Percentiles rank a stretch among this genome's conserved stretches.
Evolutionary conservation across 495 filamentous ascomycete species (phyloP).

Genomic region (Neurospora sp.): DNA sequence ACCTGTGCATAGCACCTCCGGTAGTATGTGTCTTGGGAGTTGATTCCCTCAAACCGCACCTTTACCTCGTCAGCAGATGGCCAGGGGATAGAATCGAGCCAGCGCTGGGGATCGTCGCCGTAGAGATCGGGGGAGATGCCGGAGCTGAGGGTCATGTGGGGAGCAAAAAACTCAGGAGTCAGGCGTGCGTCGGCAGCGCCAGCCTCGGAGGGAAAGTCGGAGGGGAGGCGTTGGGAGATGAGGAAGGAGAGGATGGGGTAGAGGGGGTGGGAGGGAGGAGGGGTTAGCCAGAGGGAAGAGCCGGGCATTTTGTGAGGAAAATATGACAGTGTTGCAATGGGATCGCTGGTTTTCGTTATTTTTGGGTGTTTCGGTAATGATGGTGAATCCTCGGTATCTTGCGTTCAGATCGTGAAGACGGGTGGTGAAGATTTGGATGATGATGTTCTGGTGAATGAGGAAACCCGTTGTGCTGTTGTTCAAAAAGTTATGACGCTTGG

Average conservation of each 20-base stretch:
- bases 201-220: constrained; percentile 13
- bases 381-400: not conserved
- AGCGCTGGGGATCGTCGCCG: constrained; percentile 12
- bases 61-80: not conserved
- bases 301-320: constrained; percentile 11
- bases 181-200: constrained; percentile 1
- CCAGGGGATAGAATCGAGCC: constrained; percentile 15
- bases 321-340: not conserved
- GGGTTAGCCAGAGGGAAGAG: constrained; percentile 25
- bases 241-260: constrained; percentile 11
- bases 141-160: constrained; percentile 24
- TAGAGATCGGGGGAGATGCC: constrained; percentile 12
- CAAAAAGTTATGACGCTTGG: not conserved
- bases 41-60: constrained; percentile 12
- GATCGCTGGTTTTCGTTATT: not conserved
- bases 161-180: constrained; percentile 14
- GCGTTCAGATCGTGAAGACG: not conserved
- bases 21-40: constrained; percentile 16
- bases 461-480: not conserved
- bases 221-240: constrained; percentile 14
- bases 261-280: constrained; percentile 16
- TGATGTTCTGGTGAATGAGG: not conserved
- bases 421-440: not conserved
- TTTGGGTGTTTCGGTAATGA: not conserved
- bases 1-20: constrained; percentile 21